These are phyloP conservation scores for Saccharomycodes ludwigii DNA, from an alignment of 805 yeast genomes.

Conservation along the genomic window DNA sequence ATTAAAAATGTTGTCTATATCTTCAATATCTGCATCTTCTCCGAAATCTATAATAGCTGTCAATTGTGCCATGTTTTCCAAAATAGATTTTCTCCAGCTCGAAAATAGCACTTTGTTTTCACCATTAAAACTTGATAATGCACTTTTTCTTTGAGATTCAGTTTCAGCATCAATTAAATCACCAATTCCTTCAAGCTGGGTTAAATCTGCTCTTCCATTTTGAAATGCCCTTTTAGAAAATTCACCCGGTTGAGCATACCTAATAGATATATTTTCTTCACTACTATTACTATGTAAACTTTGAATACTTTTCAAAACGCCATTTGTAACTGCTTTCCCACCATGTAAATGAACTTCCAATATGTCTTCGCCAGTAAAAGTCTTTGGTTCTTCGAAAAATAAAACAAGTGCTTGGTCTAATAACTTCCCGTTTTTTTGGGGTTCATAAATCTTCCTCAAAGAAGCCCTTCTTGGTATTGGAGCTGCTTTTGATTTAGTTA, in stretches of 20 bases:
- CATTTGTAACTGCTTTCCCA: constrained; percentile 69
- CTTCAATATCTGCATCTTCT: constrained; percentile 79
- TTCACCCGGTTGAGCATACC: constrained; percentile 91
- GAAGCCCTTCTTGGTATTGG: constrained; percentile 46
- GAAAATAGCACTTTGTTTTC: constrained; percentile 40
- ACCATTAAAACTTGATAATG: constrained; percentile 65
- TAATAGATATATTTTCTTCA: constrained; percentile 27
- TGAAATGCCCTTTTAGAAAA: constrained; percentile 79
- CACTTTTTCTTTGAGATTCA: constrained; percentile 70
- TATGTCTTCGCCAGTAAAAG: constrained; percentile 88
- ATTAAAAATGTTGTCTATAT: constrained; percentile 39
- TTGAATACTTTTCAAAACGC: constrained; percentile 54
- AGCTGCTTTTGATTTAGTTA: constrained; percentile 28
- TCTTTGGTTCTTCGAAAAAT: constrained; percentile 57
- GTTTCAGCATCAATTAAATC: constrained; percentile 91
- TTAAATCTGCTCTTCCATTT: constrained; percentile 72
- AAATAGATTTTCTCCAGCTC: constrained; percentile 55
- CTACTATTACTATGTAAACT: constrained; percentile 39
- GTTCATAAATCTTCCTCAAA: constrained; percentile 43
- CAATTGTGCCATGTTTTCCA: constrained; percentile 57
- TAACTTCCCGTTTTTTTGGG: constrained; percentile 24
- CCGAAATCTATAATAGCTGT: constrained; percentile 92
- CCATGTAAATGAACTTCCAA: constrained; percentile 91
- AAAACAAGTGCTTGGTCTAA: constrained; percentile 71
- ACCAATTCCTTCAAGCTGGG: constrained; percentile 82